Conservation (phyloP, 176 grass and related monocot genomes). For the Guadua angustifolia region DNA sequence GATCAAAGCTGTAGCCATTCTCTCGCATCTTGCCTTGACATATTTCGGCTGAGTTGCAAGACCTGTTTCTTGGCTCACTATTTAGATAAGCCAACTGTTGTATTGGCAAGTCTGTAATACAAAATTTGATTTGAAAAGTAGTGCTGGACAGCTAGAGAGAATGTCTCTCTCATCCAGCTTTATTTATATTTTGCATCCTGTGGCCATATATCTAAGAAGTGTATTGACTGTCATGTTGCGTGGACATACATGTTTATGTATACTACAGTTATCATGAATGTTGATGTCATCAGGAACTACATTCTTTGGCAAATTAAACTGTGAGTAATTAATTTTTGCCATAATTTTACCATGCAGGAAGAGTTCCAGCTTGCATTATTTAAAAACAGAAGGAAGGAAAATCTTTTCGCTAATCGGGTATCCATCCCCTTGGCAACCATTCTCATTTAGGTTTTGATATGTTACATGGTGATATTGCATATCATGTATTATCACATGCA, state of each 20-base stretch:
- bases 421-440: slow-evolving; percentile 26
- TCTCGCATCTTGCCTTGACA: not conserved
- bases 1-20: not conserved
- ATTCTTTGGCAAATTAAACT: not conserved
- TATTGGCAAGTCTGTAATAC: not conserved
- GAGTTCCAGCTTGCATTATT: slow-evolving; percentile 97
- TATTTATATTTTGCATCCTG: slow-evolving; percentile 9
- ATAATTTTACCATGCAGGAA: slow-evolving; percentile 57
- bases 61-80: not conserved
- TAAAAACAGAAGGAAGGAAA: slow-evolving; percentile 88
- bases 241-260: not conserved
- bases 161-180: not conserved
- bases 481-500: slow-evolving; percentile 6
- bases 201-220: not conserved
- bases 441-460: slow-evolving; percentile 21
- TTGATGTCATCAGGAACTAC: not conserved
- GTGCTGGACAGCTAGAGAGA: not conserved
- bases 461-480: slow-evolving; percentile 1
- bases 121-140: slow-evolving; percentile 3
- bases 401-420: slow-evolving; percentile 94
- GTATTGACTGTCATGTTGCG: slow-evolving; percentile 23
- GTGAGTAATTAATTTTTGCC: slow-evolving; percentile 11
- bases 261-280: not conserved
- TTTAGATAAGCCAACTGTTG: not conserved
- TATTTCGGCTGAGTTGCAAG: slow-evolving; percentile 14